A percentile compares a stretch with the other conserved stretches of the same genome.
Conservation (phyloP, 495 filamentous ascomycete genomes). For the Tuber borchii region DNA sequence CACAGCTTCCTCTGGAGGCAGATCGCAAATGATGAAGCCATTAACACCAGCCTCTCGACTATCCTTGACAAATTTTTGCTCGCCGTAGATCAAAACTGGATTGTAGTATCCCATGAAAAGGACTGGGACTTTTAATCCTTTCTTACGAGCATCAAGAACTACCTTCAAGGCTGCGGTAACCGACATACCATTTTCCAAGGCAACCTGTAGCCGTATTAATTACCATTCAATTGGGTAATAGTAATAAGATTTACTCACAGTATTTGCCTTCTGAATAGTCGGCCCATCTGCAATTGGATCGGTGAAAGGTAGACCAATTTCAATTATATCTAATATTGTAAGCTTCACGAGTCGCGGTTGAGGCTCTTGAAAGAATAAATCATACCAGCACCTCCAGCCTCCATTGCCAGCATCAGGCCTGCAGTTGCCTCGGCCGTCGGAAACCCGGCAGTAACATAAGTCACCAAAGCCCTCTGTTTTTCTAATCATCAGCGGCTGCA, state of each 20-base stretch:
- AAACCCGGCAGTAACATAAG: constrained; percentile 93
- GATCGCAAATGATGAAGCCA: constrained; percentile 94
- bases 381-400: constrained; percentile 85
- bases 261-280: constrained; percentile 88
- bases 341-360: neutral
- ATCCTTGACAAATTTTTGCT: constrained; percentile 78
- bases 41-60: constrained; percentile 82
- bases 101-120: constrained; percentile 99
- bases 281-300: constrained; percentile 96
- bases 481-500: constrained; percentile 24
- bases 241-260: constrained; percentile 44
- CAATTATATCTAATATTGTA: constrained; percentile 59
- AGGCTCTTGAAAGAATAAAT: neutral
- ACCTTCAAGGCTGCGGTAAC: constrained; percentile 69
- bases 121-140: constrained; percentile 71
- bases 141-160: constrained; percentile 65
- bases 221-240: neutral
- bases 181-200: constrained; percentile 81
- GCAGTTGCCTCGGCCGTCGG: constrained; percentile 75
- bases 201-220: constrained; percentile 44
- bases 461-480: constrained; percentile 68
- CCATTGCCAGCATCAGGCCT: constrained; percentile 77
- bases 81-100: constrained; percentile 84
- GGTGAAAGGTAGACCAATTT: constrained; percentile 89
- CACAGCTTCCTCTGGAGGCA: constrained; percentile 94